These are phyloP conservation scores for Melocanna baccifera DNA, from an alignment of 176 grass and related monocot genomes.

Conservation along the genomic window DNA sequence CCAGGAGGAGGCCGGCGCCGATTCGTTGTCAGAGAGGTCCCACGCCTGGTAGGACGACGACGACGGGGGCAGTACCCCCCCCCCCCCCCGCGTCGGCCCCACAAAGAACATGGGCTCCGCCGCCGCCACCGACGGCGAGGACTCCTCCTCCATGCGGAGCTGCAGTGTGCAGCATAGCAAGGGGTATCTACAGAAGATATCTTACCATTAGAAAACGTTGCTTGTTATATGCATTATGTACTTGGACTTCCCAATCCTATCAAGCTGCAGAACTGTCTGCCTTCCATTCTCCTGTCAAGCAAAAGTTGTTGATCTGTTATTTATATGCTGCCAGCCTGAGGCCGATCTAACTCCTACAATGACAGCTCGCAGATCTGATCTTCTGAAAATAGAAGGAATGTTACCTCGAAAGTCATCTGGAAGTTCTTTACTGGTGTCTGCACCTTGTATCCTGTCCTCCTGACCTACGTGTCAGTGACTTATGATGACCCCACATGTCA, in stretches of 20 bases:
- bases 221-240: too few relatives aligned
- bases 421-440: slow-evolving; percentile 94
- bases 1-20: slow-evolving; percentile 85
- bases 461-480: too few relatives aligned
- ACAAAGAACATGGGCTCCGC: neutral
- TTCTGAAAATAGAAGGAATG: neutral
- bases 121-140: neutral
- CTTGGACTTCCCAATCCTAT: slow-evolving; percentile 70
- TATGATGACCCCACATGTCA: too few relatives aligned
- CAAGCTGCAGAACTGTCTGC: slow-evolving; percentile 82
- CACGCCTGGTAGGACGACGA: slow-evolving; percentile 73
- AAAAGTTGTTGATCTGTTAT: neutral
- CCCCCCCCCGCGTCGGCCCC: slow-evolving; percentile 37
- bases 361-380: neutral
- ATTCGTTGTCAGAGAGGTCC: slow-evolving; percentile 88
- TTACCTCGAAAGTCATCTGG: slow-evolving; percentile 76
- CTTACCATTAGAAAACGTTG: neutral
- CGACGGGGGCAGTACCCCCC: slow-evolving; percentile 47
- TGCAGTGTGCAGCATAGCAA: too few relatives aligned
- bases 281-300: slow-evolving; percentile 59
- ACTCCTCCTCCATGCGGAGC: slow-evolving; percentile 58
- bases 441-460: slow-evolving; percentile 78
- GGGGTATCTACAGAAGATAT: slow-evolving; percentile 46
- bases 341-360: too few relatives aligned
- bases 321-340: too few relatives aligned